phyloP scores from a whole-genome alignment of 352 stramenopile genomes.

The Pythium sukuiense region DNA sequence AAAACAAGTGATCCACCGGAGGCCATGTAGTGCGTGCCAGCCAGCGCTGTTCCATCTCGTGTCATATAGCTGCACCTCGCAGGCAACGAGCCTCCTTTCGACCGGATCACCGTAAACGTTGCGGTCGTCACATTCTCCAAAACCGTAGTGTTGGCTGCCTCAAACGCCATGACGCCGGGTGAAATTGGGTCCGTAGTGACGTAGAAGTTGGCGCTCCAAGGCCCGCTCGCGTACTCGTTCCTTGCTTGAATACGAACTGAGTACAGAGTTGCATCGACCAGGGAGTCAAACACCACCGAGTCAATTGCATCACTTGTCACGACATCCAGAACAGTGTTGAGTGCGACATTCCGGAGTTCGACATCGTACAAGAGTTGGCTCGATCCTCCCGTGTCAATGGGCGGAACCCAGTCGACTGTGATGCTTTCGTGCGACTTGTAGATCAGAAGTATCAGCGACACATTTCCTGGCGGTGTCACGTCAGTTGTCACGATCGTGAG shows the following conservation, averaged over 20 bases:
- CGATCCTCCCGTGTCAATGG: slow-evolving; percentile 40
- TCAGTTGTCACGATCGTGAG: slow-evolving; percentile 30
- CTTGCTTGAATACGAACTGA: slow-evolving; percentile 32
- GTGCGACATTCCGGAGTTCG: slow-evolving; percentile 16
- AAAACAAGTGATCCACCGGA: slow-evolving; percentile 34
- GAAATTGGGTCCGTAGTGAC: slow-evolving; percentile 48
- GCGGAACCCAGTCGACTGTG: slow-evolving; percentile 32
- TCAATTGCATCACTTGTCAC: background rate
- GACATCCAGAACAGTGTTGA: background rate
- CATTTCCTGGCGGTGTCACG: slow-evolving; percentile 28
- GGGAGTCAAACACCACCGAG: slow-evolving; percentile 13
- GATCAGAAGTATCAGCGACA: slow-evolving; percentile 18
- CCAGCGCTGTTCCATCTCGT: slow-evolving; percentile 35
- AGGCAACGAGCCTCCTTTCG: slow-evolving; percentile 37
- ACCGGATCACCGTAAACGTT: slow-evolving; percentile 28
- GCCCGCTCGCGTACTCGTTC: slow-evolving; percentile 25
- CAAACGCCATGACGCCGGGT: slow-evolving; percentile 47
- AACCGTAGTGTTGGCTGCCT: slow-evolving; percentile 10
- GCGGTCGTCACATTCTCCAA: slow-evolving; percentile 28
- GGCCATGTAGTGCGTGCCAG: slow-evolving; percentile 31
- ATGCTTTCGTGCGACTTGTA: slow-evolving; percentile 31
- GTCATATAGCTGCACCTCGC: slow-evolving; percentile 40
- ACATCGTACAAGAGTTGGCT: slow-evolving; percentile 31
- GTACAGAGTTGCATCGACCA: slow-evolving; percentile 36
- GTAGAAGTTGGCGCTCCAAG: slow-evolving; percentile 35